phyloP scores from a whole-genome alignment of 495 filamentous ascomycete species.

The Annulohypoxylon stygium region DNA sequence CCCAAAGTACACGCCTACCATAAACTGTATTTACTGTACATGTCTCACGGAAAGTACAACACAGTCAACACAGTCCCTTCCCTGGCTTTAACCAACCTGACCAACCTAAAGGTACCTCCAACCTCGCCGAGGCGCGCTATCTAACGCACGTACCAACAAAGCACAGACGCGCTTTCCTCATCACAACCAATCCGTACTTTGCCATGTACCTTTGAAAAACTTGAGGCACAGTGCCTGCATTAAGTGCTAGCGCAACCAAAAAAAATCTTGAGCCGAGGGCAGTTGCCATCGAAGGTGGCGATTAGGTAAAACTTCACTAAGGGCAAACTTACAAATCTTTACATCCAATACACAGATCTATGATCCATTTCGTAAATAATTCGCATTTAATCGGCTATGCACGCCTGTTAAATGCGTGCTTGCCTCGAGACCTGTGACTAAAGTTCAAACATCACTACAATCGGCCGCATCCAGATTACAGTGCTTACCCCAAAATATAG shows the following conservation, averaged over 20 bases:
- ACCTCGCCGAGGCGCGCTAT: conserved; percentile 30
- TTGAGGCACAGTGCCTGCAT: conserved; percentile 21
- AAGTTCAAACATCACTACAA: background rate
- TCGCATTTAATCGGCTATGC: too few relatives aligned
- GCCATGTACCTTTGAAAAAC: background rate
- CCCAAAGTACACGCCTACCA: background rate
- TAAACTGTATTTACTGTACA: background rate
- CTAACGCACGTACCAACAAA: conserved; percentile 17
- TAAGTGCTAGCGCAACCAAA: background rate
- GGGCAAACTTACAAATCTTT: conserved; percentile 3
- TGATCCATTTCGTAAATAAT: too few relatives aligned
- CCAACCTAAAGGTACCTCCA: conserved; percentile 28
- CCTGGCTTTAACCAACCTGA: background rate
- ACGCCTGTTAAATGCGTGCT: background rate
- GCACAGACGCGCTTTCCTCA: conserved; percentile 11
- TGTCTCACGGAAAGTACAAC: conserved; percentile 3
- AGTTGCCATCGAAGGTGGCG: conserved; percentile 19
- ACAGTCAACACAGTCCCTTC: background rate
- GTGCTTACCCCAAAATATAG: conserved; percentile 8
- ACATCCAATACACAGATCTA: background rate
- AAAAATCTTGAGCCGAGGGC: conserved; percentile 12
- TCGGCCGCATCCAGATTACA: background rate
- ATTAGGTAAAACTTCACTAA: conserved; percentile 21
- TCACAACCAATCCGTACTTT: conserved; percentile 1
- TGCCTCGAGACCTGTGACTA: background rate